Evolutionary conservation across 352 stramenopile species (phyloP), one percentile per base, ranked within the genome.

Genomic region (Globisporangium recalcitrans): DNA sequence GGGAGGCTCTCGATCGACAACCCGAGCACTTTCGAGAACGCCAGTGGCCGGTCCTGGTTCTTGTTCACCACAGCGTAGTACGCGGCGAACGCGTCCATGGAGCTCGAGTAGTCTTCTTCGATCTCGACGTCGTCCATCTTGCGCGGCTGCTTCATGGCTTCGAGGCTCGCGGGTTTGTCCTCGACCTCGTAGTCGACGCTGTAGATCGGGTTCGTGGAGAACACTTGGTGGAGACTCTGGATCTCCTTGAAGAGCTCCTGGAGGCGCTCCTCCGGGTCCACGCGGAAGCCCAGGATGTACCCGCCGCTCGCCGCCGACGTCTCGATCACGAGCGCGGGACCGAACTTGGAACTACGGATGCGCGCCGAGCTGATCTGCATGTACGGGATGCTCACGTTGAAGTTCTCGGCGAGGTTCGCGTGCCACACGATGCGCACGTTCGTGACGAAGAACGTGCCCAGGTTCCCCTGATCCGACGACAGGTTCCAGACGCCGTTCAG

Each of bases 381-480:
- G 81, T 97, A 98, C 49, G 92, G 92, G 44, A 98, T 95, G 70
- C 83, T 96, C 24, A 98, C 91, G 67, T 98, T 98, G 72, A 98
- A 98, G 74, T 98, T 98, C 65, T 96, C 83, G 1, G 92, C 91
- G 31, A 98, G 67, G 62, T 95, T 96, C 8, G 92, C 91, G 65
- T 97, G 90, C 92, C 92, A 98, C 27, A 98, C 92, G 29, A 98
- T 69, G 40, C 91, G 87, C 31, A 97, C 82, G 65, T 98, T 98
- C 40, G 90, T 98, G 51, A 97, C 73, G 69, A 97, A 97, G 64
- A 98, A 93, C 8, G 82, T 92, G 11, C 92, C 92, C 6, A 98
- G 74, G 66, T 97, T 98, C 6, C 92, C 92, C 64, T 98, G 92
- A 54, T 98, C 92, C 1, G 83, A 92, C 22, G 77, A 93, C 5